These are phyloP conservation scores for Mycena epipterygia DNA, from an alignment of 768 basidiomycete genomes.

Conservation along the genomic window DNA sequence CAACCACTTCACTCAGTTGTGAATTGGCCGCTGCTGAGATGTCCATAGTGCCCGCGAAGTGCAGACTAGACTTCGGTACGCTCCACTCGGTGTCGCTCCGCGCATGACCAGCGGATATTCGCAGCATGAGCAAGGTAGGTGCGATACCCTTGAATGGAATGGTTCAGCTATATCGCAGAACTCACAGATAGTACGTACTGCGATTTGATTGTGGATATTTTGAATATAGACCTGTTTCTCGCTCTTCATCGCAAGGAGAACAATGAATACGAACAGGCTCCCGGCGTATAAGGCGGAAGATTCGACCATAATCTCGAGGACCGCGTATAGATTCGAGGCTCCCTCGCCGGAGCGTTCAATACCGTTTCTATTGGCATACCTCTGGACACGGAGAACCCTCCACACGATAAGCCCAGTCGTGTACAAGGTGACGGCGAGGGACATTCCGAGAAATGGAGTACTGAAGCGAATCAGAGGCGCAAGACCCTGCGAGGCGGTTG, in stretches of 20 bases:
- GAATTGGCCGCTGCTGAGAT: too few relatives aligned
- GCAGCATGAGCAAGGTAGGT: constrained; percentile 10
- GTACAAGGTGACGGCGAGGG: constrained; percentile 15
- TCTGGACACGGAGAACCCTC: constrained; percentile 40
- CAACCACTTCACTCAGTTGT: too few relatives aligned
- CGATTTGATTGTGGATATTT: constrained; percentile 26
- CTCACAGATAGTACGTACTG: constrained; percentile 2
- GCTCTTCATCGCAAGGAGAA: constrained; percentile 41
- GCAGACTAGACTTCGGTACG: neutral
- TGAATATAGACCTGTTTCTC: constrained; percentile 46
- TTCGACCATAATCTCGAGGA: constrained; percentile 13
- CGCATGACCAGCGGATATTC: neutral
- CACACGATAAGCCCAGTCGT: constrained; percentile 5
- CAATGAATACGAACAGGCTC: constrained; percentile 37
- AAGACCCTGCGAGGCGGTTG: neutral
- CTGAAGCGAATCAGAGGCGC: constrained; percentile 15
- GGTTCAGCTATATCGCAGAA: neutral
- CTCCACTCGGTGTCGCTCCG: constrained; percentile 4
- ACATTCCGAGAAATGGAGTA: neutral
- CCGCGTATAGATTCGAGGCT: constrained; percentile 28
- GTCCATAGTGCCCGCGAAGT: neutral
- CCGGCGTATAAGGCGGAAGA: constrained; percentile 16
- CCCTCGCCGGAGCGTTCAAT: constrained; percentile 41
- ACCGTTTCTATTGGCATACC: constrained; percentile 39
- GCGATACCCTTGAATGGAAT: neutral